Evolutionary conservation across 768 basidiomycete species (phyloP), one percentile per base, ranked within the genome.

Genomic region (Boletus insuetus): DNA sequence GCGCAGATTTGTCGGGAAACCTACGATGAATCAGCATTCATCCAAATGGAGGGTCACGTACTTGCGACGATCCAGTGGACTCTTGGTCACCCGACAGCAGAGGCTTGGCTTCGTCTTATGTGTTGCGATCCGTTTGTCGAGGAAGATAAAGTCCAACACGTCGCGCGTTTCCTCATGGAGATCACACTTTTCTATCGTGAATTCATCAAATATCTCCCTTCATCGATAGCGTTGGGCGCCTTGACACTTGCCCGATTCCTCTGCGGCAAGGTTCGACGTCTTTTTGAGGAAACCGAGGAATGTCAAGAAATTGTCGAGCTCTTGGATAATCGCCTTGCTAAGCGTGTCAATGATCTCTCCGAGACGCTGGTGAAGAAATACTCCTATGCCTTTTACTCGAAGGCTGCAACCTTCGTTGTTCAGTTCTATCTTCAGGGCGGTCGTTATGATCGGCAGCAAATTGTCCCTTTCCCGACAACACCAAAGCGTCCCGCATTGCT

Each of bases 31-130:
- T 88, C 89, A 4, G 96, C 96, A 2, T 99, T 99, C 74, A 87
- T 98, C 57, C 97, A 99, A 75, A 98, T 99, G 97, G 97, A 99
- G 72, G 89, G 91, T 6, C 97, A 99, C 67, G 91, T 99, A 49
- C 82, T 99, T 39, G 85, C 89, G 19, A 99, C 97, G 17, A 96
- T 98, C 63, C 88, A 94, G 61, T 99, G 97, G 97, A 84, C 84
- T 38, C 81, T 98, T 48, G 97, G 97, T 10, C 96, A 98, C 68
- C 97, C 97, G 14, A 97, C 97, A 1, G 94, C 97, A 8, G 97
- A 99, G 73, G 91, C 94, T 19, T 99, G 97, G 97, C 82, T 99
- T 24, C 83, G 97, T 51, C 75, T 88, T 39, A 82, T 89, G 73
- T 91, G 88, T 67, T 87, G 85, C 63, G 86, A 84, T 49, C 80